These are phyloP conservation scores for Porphyrellus sp. DNA, from an alignment of 1,284 basidiomycete species.

Conservation along the genomic window DNA sequence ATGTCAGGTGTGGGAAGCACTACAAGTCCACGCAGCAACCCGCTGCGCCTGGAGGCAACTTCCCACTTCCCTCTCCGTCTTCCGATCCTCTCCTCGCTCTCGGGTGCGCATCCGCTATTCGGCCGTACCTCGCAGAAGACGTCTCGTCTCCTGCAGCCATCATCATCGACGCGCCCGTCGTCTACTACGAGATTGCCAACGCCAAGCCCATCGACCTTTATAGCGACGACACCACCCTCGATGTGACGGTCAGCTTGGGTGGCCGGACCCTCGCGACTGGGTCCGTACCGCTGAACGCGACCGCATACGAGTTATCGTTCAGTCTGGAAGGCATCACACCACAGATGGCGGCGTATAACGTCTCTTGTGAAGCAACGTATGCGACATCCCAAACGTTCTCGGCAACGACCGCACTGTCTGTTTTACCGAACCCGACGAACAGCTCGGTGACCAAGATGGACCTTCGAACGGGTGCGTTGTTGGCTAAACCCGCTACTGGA, in stretches of 20 bases:
- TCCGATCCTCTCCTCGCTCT: constrained; percentile 29
- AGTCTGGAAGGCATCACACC: constrained; percentile 26
- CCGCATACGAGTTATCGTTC: constrained; percentile 27
- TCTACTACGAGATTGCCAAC: constrained; percentile 27
- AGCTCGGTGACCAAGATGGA: constrained; percentile 69
- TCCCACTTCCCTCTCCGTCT: constrained; percentile 21
- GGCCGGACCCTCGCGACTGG: constrained; percentile 23
- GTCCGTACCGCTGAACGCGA: constrained; percentile 30
- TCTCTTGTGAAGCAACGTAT: constrained; percentile 29
- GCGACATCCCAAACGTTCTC: constrained; percentile 43
- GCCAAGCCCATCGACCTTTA: constrained; percentile 24
- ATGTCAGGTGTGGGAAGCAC: constrained; percentile 31
- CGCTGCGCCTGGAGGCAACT: constrained; percentile 29
- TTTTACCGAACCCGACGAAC: constrained; percentile 54
- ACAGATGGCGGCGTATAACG: constrained; percentile 24
- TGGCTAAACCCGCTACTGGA: constrained; percentile 54
- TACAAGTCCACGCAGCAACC: constrained; percentile 24
- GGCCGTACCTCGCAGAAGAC: constrained; percentile 35
- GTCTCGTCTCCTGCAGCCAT: constrained; percentile 18
- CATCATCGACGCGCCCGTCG: constrained; percentile 30
- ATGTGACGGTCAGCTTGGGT: constrained; percentile 29
- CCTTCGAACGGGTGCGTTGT: constrained; percentile 59
- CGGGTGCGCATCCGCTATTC: constrained; percentile 32
- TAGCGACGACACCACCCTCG: constrained; percentile 5
- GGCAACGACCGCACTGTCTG: constrained; percentile 47